Percentiles rank a stretch among this genome's conserved stretches.
Evolutionary conservation across 495 filamentous ascomycete genomes (phyloP).

Genomic region (Daldinia vernicosa): DNA sequence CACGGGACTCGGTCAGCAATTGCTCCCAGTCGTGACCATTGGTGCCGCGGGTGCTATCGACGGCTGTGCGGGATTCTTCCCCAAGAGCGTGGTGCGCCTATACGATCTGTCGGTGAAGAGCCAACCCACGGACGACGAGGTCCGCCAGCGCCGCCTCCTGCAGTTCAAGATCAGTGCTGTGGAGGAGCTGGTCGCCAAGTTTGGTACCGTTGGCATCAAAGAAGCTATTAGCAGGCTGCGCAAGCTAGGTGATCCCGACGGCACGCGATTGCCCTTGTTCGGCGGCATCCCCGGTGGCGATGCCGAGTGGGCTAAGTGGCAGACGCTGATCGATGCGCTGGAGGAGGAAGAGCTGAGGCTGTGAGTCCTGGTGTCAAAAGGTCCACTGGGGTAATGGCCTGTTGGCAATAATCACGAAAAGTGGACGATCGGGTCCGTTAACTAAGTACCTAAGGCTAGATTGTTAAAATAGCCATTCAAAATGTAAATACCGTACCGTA

Average conservation of each 20-base stretch:
- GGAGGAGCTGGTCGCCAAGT: slow-evolving; percentile 67
- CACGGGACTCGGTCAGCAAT: slow-evolving; percentile 72
- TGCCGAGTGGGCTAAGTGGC: slow-evolving; percentile 44
- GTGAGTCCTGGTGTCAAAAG: neutral
- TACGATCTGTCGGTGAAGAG: slow-evolving; percentile 57
- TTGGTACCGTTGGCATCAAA: slow-evolving; percentile 68
- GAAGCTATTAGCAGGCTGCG: slow-evolving; percentile 65
- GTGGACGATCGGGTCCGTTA: neutral
- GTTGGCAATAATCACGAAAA: neutral
- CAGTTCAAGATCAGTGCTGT: slow-evolving; percentile 66
- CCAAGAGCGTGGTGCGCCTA: slow-evolving; percentile 65
- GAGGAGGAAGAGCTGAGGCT: slow-evolving; percentile 37
- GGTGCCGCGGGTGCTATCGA: slow-evolving; percentile 71
- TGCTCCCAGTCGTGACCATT: slow-evolving; percentile 66
- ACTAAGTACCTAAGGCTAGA: neutral
- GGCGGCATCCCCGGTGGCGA: slow-evolving; percentile 61
- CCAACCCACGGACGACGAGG: slow-evolving; percentile 34
- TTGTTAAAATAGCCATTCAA: neutral
- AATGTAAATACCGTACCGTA: neutral
- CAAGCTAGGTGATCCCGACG: slow-evolving; percentile 63
- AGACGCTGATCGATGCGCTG: slow-evolving; percentile 34
- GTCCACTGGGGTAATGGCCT: neutral
- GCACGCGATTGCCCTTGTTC: slow-evolving; percentile 62
- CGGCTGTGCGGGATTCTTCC: slow-evolving; percentile 69
- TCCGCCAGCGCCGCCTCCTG: slow-evolving; percentile 56